Base-by-base conservation (phyloP, 1,284 basidiomycete genomes). In the Ganoderma lingzhi region DNA sequence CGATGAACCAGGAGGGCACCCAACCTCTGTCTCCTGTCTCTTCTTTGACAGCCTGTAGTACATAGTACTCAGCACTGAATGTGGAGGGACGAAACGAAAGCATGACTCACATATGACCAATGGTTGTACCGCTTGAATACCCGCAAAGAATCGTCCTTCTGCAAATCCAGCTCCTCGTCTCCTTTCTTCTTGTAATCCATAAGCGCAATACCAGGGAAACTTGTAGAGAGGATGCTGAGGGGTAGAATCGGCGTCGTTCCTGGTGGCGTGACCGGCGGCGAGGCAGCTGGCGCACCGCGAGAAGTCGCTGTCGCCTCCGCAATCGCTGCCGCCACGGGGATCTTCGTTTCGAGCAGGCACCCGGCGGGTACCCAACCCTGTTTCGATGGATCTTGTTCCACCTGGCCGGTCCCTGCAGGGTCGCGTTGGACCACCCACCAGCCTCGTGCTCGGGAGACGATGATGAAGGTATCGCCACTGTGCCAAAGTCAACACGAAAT, bases 381-480 rank as follows among this genome's bases (percentile, higher is more conserved):
- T 79, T 93, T 90, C 63, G 85, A 81, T 41, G 89, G 86, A 74
- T 95, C 93, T 30, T 90, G 86, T 68, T 93, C 90, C 56, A 96
- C 88, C 63, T 91, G 83, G 15, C 96, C 96, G 6, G 90, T 88
- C 2, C 96, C 96, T 59, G 90, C 90, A 30, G 93, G 92, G 80
- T 99, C 98, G 42, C 95, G 90, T 78, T 99, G 96, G 3, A 99
- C 97, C 44, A 98, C 94, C 96, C 97, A 99, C 98, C 98, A 99
- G 0, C 98, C 98, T 71, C 97, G 93, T 17, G 96, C 93, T 72
- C 97, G 92, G 69, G 94, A 95, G 65, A 98, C 84, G 76, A 99
- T 97, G 74, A 98, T 90, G 80, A 98, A 99, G 0, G 95, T 95
- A 77, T 96, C 93, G 44, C 93, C 93, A 42, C 93, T 96, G 73